Base-by-base conservation (phyloP, 2,329 filamentous ascomycete species). In the Ophiostoma sp. region DNA sequence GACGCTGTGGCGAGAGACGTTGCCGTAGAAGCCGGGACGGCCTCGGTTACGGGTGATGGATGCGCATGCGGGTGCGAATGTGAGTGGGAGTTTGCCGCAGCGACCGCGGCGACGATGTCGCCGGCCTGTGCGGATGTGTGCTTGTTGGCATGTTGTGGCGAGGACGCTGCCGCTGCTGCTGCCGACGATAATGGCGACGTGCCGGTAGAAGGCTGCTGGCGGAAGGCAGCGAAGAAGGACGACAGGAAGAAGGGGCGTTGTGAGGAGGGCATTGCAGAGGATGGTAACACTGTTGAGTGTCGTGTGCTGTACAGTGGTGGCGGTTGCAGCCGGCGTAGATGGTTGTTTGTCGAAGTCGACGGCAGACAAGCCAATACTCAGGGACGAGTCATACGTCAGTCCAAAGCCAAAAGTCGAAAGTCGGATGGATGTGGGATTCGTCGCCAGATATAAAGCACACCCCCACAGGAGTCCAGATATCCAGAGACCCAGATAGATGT, bases 211-310 rank as follows among this genome's bases (percentile, higher is more conserved):
- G 77, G 75, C 73, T 82, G 81, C 66, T 82, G 81, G 66, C 83
- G 82, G 74, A 85, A 84, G 76, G 83, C 82, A 75, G 82, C 81
- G 76, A 85, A 80, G 77, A 85, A 84, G 74, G 81, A 82, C 64
- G 83, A 83, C 73, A 85, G 81, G 77, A 85, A 84, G 76, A 81
- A 85, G 64, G 83, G 82, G 65, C 83, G 81, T 73, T 85, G 83
- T 0, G 69, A 70, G 47, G 82, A 82, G 64, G 83, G 80, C 82
- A 84, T 84, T 67, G 47, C 7, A 55, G 49, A 7, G 3, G 49
- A 55, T 7, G 7, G 18, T 4, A 5, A 55, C 18, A n/a, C 42
- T 5, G 41, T 44, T 41, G 12, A 14, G 14, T 14, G 60, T 60
- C 11, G 27, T 14, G 36, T 60, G 5, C 4, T 60, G 27, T 60